phyloP scores from a whole-genome alignment of 2,329 filamentous ascomycete species.

The Cladosporium cucumerinum region DNA sequence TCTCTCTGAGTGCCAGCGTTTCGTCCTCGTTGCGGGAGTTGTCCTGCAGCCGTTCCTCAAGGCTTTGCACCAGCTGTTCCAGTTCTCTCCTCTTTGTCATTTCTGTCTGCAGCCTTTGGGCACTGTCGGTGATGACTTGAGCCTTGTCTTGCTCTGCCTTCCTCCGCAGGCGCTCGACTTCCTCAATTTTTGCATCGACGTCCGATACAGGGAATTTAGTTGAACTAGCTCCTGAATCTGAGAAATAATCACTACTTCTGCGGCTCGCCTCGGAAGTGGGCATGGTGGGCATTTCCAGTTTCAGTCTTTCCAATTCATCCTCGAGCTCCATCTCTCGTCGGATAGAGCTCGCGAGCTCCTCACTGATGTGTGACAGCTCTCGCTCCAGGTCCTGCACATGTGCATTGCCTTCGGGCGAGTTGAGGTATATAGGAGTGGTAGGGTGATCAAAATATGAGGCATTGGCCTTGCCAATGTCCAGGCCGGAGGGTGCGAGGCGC shows the following conservation, averaged over 20 bases:
- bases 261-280: slow-evolving; percentile 52
- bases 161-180: slow-evolving; percentile 78
- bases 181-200: slow-evolving; percentile 56
- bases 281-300: slow-evolving; percentile 65
- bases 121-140: slow-evolving; percentile 77
- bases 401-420: slow-evolving; percentile 36
- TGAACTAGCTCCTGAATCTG: slow-evolving; percentile 88
- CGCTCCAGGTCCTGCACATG: slow-evolving; percentile 88
- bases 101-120: slow-evolving; percentile 83
- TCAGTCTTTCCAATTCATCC: slow-evolving; percentile 83
- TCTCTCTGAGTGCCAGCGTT: slow-evolving; percentile 46
- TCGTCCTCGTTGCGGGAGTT: slow-evolving; percentile 38
- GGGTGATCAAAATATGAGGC: slow-evolving; percentile 46
- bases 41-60: slow-evolving; percentile 74
- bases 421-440: slow-evolving; percentile 43
- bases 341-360: slow-evolving; percentile 88
- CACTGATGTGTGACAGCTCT: slow-evolving; percentile 88
- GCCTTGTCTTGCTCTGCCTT: slow-evolving; percentile 89
- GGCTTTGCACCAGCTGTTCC: slow-evolving; percentile 76
- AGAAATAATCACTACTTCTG: slow-evolving; percentile 95
- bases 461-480: slow-evolving; percentile 53
- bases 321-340: slow-evolving; percentile 94
- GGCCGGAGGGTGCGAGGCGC: slow-evolving; percentile 43
- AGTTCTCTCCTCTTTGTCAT: slow-evolving; percentile 69
- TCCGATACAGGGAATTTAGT: slow-evolving; percentile 69